Evolutionary conservation across 257 asterid genomes (phyloP), one percentile per base, ranked within the genome.

Genomic region (Lycium ferocissimum): DNA sequence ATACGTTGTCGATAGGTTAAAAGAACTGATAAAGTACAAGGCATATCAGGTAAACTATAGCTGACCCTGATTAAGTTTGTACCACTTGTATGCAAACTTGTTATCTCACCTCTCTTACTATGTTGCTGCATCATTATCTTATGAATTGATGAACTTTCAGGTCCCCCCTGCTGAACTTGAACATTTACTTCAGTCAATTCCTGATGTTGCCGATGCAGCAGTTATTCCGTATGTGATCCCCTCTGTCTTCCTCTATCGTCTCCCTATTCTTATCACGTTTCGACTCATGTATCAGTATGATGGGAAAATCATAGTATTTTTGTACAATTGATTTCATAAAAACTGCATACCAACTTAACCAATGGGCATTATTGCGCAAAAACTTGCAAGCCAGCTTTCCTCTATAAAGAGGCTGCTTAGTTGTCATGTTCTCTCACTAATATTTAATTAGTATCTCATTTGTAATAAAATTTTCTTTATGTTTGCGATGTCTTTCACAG

Each of bases 131-230:
- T n/a, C 51, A 9, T 75, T 85, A 57, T 51, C 80, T 85, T 70
- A 75, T 61, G 61, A 58, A 40, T 20, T 20, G 82, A 85, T 81
- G 37, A 65, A 15, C 69, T 86, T 90, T 59, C 95, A 96, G 99
- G 99, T 96, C 83, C 97, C 99, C 53, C 99, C 99, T 7, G 98
- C 95, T 8, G 99, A 96, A 83, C 89, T 96, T 86, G 99, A 96
- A 86, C 98, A 95, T 61, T 58, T 96, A 78, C 99, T 96, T 87
- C 97, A 88, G 67, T 93, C 97, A 12, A 85, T 93, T 65, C 98
- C 98, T 47, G 94, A 92, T 56, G 86, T 97, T 73, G 93, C 93
- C 62, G 99, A 96, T 89, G 98, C 98, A 73, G 99, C 99, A 38
- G 98, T 96, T 61, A 89, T 96, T 82, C 99, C 98, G 99, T 96